These are phyloP conservation scores for Trichoderma koningii DNA, from an alignment of 2,329 filamentous ascomycete genomes.

Conservation along the genomic window DNA sequence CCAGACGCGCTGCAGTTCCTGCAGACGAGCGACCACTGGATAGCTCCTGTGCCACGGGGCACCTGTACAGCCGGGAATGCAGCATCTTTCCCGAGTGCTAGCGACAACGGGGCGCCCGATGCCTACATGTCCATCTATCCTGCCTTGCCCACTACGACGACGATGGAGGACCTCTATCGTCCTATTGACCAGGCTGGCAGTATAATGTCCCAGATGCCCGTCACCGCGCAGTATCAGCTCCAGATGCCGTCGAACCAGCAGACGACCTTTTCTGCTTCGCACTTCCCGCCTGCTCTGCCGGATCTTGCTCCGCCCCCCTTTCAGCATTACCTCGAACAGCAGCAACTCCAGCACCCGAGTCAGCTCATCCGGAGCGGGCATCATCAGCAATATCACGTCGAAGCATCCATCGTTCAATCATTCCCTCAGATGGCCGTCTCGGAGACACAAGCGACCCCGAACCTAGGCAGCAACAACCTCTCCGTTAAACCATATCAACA, in stretches of 20 bases:
- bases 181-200: neutral
- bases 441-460: neutral
- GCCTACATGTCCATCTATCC: neutral
- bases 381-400: neutral
- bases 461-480: neutral
- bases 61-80: neutral
- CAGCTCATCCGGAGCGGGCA: neutral
- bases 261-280: neutral
- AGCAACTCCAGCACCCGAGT: neutral
- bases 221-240: neutral
- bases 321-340: neutral
- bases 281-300: conserved; percentile 7
- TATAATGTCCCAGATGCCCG: neutral
- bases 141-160: neutral
- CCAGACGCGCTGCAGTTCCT: neutral
- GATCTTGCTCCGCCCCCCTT: neutral
- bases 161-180: neutral
- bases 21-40: neutral
- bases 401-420: neutral
- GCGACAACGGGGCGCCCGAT: neutral
- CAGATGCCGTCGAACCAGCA: neutral
- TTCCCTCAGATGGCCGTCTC: neutral
- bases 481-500: neutral
- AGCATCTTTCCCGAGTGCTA: neutral
- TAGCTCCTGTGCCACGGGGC: neutral